Evolutionary conservation across 768 basidiomycete genomes (phyloP), one percentile per base, ranked within the genome.

Genomic region (Lactifluus echinatus): DNA sequence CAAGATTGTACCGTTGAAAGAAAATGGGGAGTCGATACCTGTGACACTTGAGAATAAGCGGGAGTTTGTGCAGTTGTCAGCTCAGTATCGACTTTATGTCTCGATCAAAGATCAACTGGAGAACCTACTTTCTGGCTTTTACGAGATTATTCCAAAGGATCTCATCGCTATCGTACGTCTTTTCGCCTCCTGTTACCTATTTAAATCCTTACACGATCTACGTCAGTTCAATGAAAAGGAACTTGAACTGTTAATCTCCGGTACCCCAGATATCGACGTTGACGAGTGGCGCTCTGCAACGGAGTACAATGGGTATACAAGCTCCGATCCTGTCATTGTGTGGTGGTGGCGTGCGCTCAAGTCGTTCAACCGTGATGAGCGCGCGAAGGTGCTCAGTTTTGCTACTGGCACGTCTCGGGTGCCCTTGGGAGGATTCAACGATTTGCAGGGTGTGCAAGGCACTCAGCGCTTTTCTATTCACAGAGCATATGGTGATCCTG

Each of bases 321-420:
- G 87, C 65, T 89, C 87, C 2, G 94, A 99, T 69, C 91, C 95
- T 6, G 93, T 95, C 66, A 93, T 98, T 58, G 85, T 90, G 28
- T 99, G 94, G 94, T 97, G 93, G 88, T 99, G 96, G 96, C 82
- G 96, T 63, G 95, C 95, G 2, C 80, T 99, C 42, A 93, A 98
- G 71, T 95, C 93, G 8, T 97, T 97, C 75, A 92, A 89, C 63
- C 88, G 95, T 33, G 94, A 97, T 65, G 96, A 99, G 72, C 79
- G 93, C 55, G 93, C 96, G 31, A 93, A 96, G 70, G 91, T 99
- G 44, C 77, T 99, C 55, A 95, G 94, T 75, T 99, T 99, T 72
- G 94, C 93, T 14, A 95, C 96, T 1, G 84, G 92, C 58, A 84
- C 90, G 5, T 93, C 93, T 8, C 80, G 94, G 45, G 95, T 99